Evolutionary conservation across 257 asterid species (phyloP).

Genomic region (Nicotiana tomentosiformis): DNA sequence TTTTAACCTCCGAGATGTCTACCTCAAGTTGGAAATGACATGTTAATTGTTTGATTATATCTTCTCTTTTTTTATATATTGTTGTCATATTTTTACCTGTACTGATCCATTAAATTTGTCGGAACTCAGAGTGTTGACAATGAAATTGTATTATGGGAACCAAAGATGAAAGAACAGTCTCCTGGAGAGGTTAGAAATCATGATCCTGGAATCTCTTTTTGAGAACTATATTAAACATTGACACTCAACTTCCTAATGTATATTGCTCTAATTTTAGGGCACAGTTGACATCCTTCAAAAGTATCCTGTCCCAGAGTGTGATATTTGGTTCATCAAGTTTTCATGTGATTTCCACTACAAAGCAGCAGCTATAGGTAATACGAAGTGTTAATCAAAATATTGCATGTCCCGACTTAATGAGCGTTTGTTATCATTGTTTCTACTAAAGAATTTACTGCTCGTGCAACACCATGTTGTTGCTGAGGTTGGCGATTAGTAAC

Average conservation of each 20-base stretch:
- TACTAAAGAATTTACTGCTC: neutral
- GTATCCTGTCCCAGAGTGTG: constrained; percentile 96
- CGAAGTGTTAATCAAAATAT: neutral
- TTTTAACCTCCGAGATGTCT: neutral
- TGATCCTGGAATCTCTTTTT: constrained; percentile 1
- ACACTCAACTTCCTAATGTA: constrained; percentile 1
- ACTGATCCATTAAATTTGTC: constrained; percentile 3
- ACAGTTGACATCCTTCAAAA: constrained; percentile 89
- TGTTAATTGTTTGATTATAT: neutral
- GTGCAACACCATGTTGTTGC: neutral
- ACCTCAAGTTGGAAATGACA: neutral
- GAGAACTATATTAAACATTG: constrained; percentile 7
- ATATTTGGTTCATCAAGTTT: constrained; percentile 96
- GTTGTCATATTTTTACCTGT: neutral
- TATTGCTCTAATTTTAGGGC: constrained; percentile 52
- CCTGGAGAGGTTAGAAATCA: constrained; percentile 83
- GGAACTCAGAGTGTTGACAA: constrained; percentile 84
- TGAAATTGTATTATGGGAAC: constrained; percentile 95
- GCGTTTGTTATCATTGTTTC: neutral
- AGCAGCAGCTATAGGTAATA: constrained; percentile 76
- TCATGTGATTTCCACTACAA: constrained; percentile 84
- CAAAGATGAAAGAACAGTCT: constrained; percentile 89
- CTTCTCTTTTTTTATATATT: neutral
- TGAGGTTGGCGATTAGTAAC: neutral
- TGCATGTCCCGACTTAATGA: neutral